Evolutionary conservation across 169 alveolate species (phyloP), one percentile per base, ranked within the genome.

Genomic region (Plasmodium gallinaceum): DNA sequence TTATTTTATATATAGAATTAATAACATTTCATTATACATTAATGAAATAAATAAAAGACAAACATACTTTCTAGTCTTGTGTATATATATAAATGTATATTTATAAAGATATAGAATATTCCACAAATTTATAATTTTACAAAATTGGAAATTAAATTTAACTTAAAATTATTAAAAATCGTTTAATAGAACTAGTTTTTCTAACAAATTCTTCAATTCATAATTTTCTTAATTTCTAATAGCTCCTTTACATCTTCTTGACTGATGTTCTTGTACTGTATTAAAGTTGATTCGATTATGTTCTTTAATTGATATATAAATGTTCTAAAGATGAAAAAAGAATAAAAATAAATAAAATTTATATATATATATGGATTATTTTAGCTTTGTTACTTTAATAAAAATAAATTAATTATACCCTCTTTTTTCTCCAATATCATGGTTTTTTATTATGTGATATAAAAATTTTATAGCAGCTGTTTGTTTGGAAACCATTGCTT

Each of bases 221-320:
- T 32, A 78, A 51, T 45, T 57, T 48, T 24, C 89, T 42, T 78
- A 22, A 78, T 78, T 78, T 78, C 71, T 39, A 70, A 78, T 45
- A 78, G 65, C 26, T 78, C 89, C 12, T 54, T 64, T 78, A 78
- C 16, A 32, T 78, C 69, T 58, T 78, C 48, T 22, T 66, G 68
- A 22, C 42, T 48, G 7, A 78, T 48, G 37, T 78, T 54, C 39
- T 65, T 78, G 32, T 65, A 64, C 42, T 78, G 69, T 24, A 32
- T 78, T 62, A 83, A 54, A 57, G 54, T 39, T 16, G 91, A 68
- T 43, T 83, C 91, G 22, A 83, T 66, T 52, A 83, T 51, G 66
- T 69, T 26, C 91, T 71, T 83, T 45, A 83, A 42, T 46, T 83
- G 91, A 39, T 66, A 66, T 24, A 39, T 10, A 68, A 54, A 66